These are phyloP conservation scores for Fusarium sp. DNA, from an alignment of 2,329 filamentous ascomycete genomes.

Conservation along the genomic window DNA sequence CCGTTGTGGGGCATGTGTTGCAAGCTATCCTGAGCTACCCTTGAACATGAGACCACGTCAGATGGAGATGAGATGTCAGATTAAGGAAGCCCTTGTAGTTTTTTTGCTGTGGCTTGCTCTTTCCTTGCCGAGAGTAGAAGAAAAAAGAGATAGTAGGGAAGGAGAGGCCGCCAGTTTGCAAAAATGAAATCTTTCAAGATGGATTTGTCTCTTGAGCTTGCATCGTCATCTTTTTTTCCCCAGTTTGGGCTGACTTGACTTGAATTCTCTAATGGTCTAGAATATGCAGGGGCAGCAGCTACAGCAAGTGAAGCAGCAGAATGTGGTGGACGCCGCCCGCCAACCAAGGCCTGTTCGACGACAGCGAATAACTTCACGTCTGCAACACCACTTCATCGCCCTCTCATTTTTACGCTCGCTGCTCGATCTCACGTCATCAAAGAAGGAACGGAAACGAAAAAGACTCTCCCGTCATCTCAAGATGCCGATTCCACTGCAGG, in stretches of 20 bases:
- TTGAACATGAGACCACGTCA: conserved; percentile 9
- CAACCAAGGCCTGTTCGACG: conserved; percentile 9
- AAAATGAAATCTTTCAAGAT: not conserved
- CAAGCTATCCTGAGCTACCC: not conserved
- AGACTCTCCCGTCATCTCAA: not conserved
- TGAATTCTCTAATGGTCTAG: conserved; percentile 2
- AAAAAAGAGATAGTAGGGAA: not conserved
- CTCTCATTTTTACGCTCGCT: conserved; percentile 35
- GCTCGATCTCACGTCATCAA: conserved; percentile 4
- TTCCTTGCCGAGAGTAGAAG: not conserved
- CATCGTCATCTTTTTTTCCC: not conserved
- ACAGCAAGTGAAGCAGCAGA: not conserved
- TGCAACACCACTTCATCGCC: conserved; percentile 30
- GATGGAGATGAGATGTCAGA: conserved; percentile 4
- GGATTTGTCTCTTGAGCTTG: not conserved
- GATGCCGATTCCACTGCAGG: conserved; percentile 46
- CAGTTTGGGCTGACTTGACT: not conserved
- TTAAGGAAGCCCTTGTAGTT: not conserved
- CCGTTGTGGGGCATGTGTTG: not conserved
- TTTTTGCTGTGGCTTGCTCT: not conserved
- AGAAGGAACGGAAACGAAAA: conserved; percentile 6
- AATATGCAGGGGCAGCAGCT: conserved; percentile 31
- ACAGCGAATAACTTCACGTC: conserved; percentile 39
- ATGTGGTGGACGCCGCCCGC: conserved; percentile 1
- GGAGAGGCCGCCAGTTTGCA: not conserved